Evolutionary conservation across 129 eudicot species (phyloP).

Genomic region (Glebionis coronaria): DNA sequence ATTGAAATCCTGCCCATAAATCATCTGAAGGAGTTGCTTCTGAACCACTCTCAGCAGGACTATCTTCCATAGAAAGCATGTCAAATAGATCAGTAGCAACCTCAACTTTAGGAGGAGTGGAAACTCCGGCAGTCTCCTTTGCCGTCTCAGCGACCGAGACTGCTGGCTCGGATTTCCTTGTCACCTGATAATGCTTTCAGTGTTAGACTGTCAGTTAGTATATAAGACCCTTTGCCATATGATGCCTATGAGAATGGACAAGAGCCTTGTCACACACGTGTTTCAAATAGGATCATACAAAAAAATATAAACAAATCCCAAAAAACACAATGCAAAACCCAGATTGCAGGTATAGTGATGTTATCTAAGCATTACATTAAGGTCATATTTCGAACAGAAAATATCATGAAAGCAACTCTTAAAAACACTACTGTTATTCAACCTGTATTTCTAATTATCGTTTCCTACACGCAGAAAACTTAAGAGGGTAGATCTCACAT

Average conservation of each 20-base stretch:
- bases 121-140: constrained; percentile 47
- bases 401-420: background rate
- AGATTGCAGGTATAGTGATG: background rate
- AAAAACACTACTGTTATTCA: no score
- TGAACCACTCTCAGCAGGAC: constrained; percentile 51
- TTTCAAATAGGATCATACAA: no score
- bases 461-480: no score
- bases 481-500: no score
- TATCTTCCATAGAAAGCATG: constrained; percentile 77
- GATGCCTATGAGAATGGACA: background rate
- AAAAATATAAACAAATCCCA: no score
- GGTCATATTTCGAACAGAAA: background rate
- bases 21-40: constrained; percentile 63
- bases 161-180: constrained; percentile 49
- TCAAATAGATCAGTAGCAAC: constrained; percentile 87
- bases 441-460: no score
- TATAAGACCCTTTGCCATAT: constrained; percentile 2
- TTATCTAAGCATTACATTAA: constrained; percentile 2
- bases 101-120: constrained; percentile 58
- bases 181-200: constrained; percentile 39
- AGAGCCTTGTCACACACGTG: no score
- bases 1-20: constrained; percentile 89
- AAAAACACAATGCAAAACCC: background rate
- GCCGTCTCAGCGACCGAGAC: constrained; percentile 34
- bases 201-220: constrained; percentile 8